phyloP scores from a whole-genome alignment of 345 rosid species.

The Arabidopsis thaliana region DNA sequence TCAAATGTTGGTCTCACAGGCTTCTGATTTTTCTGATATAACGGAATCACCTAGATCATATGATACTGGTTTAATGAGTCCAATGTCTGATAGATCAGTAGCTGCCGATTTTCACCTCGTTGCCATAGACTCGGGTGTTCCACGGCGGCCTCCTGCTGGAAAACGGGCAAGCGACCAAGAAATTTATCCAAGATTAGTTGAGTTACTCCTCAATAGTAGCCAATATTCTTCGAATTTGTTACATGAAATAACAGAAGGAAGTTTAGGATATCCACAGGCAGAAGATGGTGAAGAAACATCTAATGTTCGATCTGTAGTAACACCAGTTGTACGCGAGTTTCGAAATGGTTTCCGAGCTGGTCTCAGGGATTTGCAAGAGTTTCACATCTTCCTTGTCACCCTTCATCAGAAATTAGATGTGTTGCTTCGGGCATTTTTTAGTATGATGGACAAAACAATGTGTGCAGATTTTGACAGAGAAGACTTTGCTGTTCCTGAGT shows the following conservation, averaged over 20 bases:
- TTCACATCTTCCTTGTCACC: conserved; percentile 90
- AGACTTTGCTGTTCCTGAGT: conserved; percentile 66
- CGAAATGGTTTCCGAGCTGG: conserved; percentile 89
- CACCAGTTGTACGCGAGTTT: conserved; percentile 65
- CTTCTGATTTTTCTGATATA: conserved; percentile 72
- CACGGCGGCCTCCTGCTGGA: conserved; percentile 97
- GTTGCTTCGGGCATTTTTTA: conserved; percentile 71
- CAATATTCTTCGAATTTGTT: conserved; percentile 72
- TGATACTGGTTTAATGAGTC: conserved; percentile 57
- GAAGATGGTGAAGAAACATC: conserved; percentile 52
- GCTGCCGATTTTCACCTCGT: conserved; percentile 66
- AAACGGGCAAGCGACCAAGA: conserved; percentile 92
- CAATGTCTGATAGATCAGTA: conserved; percentile 54
- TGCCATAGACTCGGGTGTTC: conserved; percentile 95
- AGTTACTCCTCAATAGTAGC: conserved; percentile 80
- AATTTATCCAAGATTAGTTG: conserved; percentile 90
- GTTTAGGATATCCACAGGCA: conserved; percentile 61
- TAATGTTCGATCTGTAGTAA: conserved; percentile 47
- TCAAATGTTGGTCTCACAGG: conserved; percentile 55
- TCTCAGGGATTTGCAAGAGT: conserved; percentile 88
- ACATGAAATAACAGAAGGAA: conserved; percentile 83
- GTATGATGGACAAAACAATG: conserved; percentile 64
- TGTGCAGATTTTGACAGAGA: conserved; percentile 78
- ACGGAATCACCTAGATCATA: conserved; percentile 67
- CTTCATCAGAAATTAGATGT: conserved; percentile 89